Evolutionary conservation across 768 basidiomycete species (phyloP).

Genomic region (Amyloporia xantha): DNA sequence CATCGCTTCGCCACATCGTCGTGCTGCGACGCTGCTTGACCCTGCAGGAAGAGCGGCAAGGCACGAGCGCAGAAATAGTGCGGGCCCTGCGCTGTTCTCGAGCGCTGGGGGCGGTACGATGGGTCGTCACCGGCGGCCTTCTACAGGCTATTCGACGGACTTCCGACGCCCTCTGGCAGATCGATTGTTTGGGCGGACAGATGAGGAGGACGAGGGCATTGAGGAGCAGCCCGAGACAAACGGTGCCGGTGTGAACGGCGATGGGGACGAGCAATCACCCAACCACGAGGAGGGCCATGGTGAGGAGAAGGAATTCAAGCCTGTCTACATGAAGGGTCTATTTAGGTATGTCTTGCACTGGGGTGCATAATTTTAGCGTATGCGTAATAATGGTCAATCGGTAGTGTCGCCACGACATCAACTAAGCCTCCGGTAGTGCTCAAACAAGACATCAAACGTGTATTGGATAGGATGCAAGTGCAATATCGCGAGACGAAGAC

Average conservation of each 20-base stretch:
- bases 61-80: constrained; percentile 75
- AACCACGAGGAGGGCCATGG: constrained; percentile 37
- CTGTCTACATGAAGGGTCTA: constrained; percentile 91
- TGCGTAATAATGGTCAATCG: constrained; percentile 4
- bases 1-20: constrained; percentile 52
- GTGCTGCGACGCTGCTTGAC: constrained; percentile 75
- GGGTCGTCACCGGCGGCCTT: constrained; percentile 64
- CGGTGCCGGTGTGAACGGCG: constrained; percentile 33
- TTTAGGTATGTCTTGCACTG: constrained; percentile 61
- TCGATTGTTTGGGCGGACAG: constrained; percentile 43
- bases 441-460: constrained; percentile 77
- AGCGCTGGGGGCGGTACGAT: constrained; percentile 45
- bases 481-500: constrained; percentile 86
- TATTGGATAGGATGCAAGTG: constrained; percentile 91
- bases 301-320: constrained; percentile 81
- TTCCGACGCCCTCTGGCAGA: constrained; percentile 29
- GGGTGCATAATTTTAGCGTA: background rate
- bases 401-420: constrained; percentile 89
- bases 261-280: constrained; percentile 20
- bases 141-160: constrained; percentile 48
- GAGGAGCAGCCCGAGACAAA: constrained; percentile 38
- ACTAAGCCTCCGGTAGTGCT: constrained; percentile 78
- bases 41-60: constrained; percentile 52
- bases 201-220: constrained; percentile 35
- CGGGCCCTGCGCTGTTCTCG: constrained; percentile 53